Percentiles rank a stretch among this genome's conserved stretches.
These are phyloP conservation scores for Hypericum androsaemum DNA, from an alignment of 345 rosid species.

Conservation along the genomic window DNA sequence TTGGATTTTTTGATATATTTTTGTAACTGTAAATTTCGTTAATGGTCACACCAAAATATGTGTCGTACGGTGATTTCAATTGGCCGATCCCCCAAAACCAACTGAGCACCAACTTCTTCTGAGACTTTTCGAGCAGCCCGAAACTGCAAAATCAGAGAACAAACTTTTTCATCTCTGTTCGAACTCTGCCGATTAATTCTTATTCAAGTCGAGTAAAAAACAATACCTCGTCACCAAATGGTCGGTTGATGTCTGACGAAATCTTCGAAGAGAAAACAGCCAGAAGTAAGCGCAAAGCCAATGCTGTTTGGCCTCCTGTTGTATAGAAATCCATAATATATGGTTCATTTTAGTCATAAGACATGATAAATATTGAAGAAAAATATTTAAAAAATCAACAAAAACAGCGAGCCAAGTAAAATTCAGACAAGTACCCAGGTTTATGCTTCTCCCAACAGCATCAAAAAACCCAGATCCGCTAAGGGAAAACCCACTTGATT, in stretches of 20 bases:
- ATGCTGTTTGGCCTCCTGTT: slow-evolving; percentile 78
- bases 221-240: slow-evolving; percentile 79
- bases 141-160: slow-evolving; percentile 36
- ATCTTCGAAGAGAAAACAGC: slow-evolving; percentile 76
- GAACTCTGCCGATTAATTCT: too few species aligned
- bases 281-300: slow-evolving; percentile 70
- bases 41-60: background rate
- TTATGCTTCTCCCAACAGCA: slow-evolving; percentile 74
- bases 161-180: too few species aligned
- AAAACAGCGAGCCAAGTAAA: background rate
- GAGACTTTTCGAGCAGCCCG: slow-evolving; percentile 72
- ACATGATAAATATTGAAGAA: slow-evolving; percentile 8
- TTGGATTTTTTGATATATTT: background rate
- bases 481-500: slow-evolving; percentile 54
- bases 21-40: background rate
- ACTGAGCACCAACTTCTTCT: slow-evolving; percentile 82
- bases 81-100: slow-evolving; percentile 82
- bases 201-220: background rate
- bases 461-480: slow-evolving; percentile 74
- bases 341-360: too few species aligned
- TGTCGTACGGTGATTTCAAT: slow-evolving; percentile 64
- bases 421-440: slow-evolving; percentile 42
- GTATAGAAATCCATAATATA: background rate
- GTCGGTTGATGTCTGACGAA: slow-evolving; percentile 58
- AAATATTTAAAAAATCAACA: slow-evolving; percentile 2